phyloP scores from a whole-genome alignment of 169 alveolate species.

The Plasmodium adleri region DNA sequence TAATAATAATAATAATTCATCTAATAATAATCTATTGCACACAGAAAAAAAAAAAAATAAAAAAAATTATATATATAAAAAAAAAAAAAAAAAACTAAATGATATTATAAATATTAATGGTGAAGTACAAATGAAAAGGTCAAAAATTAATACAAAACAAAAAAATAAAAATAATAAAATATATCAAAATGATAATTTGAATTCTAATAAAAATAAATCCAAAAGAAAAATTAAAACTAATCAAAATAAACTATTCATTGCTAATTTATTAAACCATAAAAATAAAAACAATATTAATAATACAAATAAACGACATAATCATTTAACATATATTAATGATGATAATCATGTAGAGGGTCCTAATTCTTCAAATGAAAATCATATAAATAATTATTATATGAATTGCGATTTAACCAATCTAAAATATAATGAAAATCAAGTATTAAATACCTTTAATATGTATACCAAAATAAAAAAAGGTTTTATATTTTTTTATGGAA shows the following conservation, averaged over 20 bases:
- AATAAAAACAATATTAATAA: too few species aligned
- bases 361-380: not conserved
- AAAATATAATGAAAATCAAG: constrained; percentile 30
- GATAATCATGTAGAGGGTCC: not conserved
- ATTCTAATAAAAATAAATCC: not conserved
- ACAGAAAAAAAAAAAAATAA: constrained; percentile 4
- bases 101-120: not conserved
- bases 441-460: constrained; percentile 37
- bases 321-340: not conserved
- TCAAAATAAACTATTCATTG: not conserved
- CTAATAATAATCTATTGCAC: not conserved
- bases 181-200: too few species aligned
- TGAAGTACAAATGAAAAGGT: not conserved
- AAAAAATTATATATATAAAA: not conserved
- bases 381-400: not conserved
- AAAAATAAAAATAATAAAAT: too few species aligned
- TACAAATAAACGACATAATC: too few species aligned
- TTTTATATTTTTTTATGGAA: constrained; percentile 75
- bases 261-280: too few species aligned
- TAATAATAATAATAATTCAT: not conserved
- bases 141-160: too few species aligned
- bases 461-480: constrained; percentile 63
- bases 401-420: constrained; percentile 45
- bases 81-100: not conserved
- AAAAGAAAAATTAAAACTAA: not conserved